A percentile compares a stretch with the other conserved stretches of the same genome.
Conservation (phyloP, 768 basidiomycete genomes). For the Xerocomellus chrysenteron region DNA sequence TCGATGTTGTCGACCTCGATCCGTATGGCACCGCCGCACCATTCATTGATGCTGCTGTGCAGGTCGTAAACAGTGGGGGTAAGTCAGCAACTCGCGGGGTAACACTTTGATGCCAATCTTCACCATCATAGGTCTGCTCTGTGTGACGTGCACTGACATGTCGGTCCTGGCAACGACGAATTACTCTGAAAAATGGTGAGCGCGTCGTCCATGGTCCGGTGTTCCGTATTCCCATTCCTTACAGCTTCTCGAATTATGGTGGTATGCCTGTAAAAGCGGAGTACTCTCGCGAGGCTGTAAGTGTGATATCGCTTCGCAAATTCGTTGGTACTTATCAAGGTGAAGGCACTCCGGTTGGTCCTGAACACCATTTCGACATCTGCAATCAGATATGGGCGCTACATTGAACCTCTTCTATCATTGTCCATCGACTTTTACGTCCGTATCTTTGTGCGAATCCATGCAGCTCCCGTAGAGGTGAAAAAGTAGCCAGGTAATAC, state of each 20-base stretch:
- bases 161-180: conserved; percentile 91
- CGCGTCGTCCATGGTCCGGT: neutral
- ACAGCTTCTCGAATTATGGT: conserved; percentile 92
- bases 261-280: conserved; percentile 89
- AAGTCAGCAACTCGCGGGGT: conserved; percentile 17
- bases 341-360: conserved; percentile 86
- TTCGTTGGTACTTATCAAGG: neutral
- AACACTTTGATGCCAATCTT: neutral
- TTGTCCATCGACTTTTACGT: conserved; percentile 98
- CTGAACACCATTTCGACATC: conserved; percentile 82
- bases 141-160: conserved; percentile 95
- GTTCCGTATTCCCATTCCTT: neutral
- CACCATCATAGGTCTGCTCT: conserved; percentile 64
- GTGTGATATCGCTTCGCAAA: conserved; percentile 23
- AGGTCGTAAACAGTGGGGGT: conserved; percentile 87
- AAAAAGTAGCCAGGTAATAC: conserved; percentile 76
- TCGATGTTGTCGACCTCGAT: conserved; percentile 96
- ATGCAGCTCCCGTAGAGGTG: conserved; percentile 73
- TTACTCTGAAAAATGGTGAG: conserved; percentile 94
- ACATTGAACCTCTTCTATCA: conserved; percentile 84
- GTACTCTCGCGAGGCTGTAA: conserved; percentile 90
- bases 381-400: conserved; percentile 89
- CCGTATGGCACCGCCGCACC: conserved; percentile 98
- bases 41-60: conserved; percentile 93
- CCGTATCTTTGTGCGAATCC: conserved; percentile 82